Base-by-base conservation (phyloP, 2,329 filamentous ascomycete genomes). In the Pyrenophora tritici-repentis region DNA sequence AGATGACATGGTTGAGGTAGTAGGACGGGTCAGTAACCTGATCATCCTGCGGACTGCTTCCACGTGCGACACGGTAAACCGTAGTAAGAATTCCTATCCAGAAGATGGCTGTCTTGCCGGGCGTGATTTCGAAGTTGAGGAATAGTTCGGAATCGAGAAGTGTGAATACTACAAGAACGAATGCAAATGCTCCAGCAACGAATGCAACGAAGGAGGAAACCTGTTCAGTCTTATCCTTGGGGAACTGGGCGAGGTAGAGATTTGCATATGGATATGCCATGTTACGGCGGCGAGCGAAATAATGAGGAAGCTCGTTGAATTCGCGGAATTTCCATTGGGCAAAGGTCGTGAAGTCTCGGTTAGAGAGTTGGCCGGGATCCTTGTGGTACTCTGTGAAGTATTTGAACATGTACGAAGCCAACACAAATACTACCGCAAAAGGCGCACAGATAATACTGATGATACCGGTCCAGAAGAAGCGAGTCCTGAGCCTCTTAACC, bases 321-420 rank as follows among this genome's bases (percentile, higher is more conserved):
- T 97, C 93, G 40, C 94, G 87, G 58, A 99, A 97, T 66, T 97
- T 97, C 94, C 94, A 99, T 71, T 96, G 89, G 0, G 94, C 94
- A 42, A 96, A 83, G 1, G 91, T 90, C 0, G 93, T 97, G 70
- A 97, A 99, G 59, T 91, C 87, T 34, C 94, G 86, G 13, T 91
- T 88, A n/a, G 90, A 89, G 32, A 96, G 83, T 56, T 91, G 87
- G 0, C 90, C 86, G 0, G 91, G 93, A 56, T 97, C 96, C 67
- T 92, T 95, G 74, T 96, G 91, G 68, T 96, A 97, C 78, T 99
- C 93, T 66, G 94, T 94, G 73, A 97, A 97, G 70, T 97, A 96
- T 26, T 88, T 91, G 69, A 97, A 91, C 66, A 99, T 90, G 72
- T 96, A 96, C 54, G 94, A 86, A 60, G 96, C 85, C 36, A 96